Evolutionary conservation across 805 yeast genomes (phyloP).

Genomic region (Zygoascus biomembranicola): DNA sequence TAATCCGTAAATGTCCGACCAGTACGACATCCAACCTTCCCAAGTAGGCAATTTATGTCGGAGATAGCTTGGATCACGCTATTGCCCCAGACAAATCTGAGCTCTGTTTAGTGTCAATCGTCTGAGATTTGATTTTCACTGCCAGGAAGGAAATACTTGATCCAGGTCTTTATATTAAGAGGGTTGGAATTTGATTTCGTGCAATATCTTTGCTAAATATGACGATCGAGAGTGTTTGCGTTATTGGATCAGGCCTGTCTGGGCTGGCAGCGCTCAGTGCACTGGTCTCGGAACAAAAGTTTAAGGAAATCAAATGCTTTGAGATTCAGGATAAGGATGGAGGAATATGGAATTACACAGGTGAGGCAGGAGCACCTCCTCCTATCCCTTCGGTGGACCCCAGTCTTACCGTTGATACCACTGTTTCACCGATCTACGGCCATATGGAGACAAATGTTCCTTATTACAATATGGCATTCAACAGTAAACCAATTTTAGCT

Average conservation of each 20-base stretch:
- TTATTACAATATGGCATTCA: constrained; percentile 57
- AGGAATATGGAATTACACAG: constrained; percentile 69
- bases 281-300: constrained; percentile 39
- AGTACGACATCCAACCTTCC: too few relatives aligned
- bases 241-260: constrained; percentile 73
- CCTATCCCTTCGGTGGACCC: constrained; percentile 31
- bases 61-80: too few relatives aligned
- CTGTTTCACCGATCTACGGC: constrained; percentile 54
- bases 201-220: neutral
- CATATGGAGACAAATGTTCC: constrained; percentile 64
- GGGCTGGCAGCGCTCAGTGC: constrained; percentile 65
- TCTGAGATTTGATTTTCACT: too few relatives aligned
- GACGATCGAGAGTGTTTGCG: constrained; percentile 36
- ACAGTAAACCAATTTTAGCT: constrained; percentile 39
- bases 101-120: too few relatives aligned
- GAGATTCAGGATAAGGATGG: constrained; percentile 58
- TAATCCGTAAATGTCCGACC: too few relatives aligned
- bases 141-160: too few relatives aligned
- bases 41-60: too few relatives aligned
- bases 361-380: constrained; percentile 18
- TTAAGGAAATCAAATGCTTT: constrained; percentile 43
- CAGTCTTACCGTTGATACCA: constrained; percentile 22
- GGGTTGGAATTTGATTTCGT: too few relatives aligned
- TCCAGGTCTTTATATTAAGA: too few relatives aligned
- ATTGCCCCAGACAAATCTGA: too few relatives aligned